Percentiles rank a stretch among this genome's conserved stretches.
These are phyloP conservation scores for Daldinia childiae DNA, from an alignment of 495 filamentous ascomycete species.

Conservation along the genomic window DNA sequence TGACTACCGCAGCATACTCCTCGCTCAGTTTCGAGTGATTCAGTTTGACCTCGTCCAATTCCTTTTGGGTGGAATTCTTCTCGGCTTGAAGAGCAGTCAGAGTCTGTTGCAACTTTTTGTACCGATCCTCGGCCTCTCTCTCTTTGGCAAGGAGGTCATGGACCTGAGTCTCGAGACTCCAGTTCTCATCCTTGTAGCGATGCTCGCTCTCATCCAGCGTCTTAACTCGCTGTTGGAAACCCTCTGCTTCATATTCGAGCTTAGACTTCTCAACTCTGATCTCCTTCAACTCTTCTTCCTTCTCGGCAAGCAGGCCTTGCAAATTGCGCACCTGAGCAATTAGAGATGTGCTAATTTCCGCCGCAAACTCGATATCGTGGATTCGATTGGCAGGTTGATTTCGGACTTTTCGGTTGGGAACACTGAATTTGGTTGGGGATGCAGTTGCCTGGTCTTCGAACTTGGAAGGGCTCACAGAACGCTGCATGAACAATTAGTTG, in stretches of 20 bases:
- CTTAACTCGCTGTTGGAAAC: conserved; percentile 78
- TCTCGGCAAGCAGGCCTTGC: conserved; percentile 82
- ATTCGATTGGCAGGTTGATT: conserved; percentile 88
- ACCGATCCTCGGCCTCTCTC: conserved; percentile 78
- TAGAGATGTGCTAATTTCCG: conserved; percentile 91
- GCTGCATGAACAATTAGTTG: conserved; percentile 57
- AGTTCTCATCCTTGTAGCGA: conserved; percentile 97
- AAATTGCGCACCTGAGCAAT: conserved; percentile 89
- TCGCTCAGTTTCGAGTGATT: conserved; percentile 79
- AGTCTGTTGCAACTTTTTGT: conserved; percentile 77
- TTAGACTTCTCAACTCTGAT: conserved; percentile 76
- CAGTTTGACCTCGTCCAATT: conserved; percentile 88
- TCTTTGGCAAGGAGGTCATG: conserved; percentile 78
- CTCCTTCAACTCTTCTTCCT: conserved; percentile 83
- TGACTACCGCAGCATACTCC: conserved; percentile 76
- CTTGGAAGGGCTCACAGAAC: conserved; percentile 77
- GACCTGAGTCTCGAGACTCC: conserved; percentile 89
- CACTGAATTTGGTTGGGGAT: conserved; percentile 89
- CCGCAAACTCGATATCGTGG: conserved; percentile 95
- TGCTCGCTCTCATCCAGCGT: conserved; percentile 91
- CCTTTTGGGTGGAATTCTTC: conserved; percentile 77
- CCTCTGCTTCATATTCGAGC: conserved; percentile 83
- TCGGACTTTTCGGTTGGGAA: conserved; percentile 82
- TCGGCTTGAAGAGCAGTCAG: conserved; percentile 75
- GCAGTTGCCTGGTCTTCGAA: conserved; percentile 85